These are phyloP conservation scores for Mallotus repandus DNA, from an alignment of 441 rosid genomes.

Conservation along the genomic window DNA sequence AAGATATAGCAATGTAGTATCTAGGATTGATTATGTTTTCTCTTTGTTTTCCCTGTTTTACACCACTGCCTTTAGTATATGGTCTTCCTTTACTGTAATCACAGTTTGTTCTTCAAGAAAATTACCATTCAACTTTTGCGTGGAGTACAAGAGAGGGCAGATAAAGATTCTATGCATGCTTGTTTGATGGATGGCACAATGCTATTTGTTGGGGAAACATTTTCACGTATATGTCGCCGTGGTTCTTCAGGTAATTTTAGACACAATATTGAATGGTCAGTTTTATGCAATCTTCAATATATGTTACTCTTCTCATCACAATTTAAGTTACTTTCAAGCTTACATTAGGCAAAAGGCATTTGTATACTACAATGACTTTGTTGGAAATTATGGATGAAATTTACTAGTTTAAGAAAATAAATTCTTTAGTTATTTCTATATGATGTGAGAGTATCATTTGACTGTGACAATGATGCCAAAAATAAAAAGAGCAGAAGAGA, in stretches of 20 bases:
- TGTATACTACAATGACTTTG: not conserved
- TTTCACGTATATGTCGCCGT: slow-evolving; percentile 88
- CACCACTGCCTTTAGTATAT: not conserved
- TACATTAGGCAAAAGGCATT: not conserved
- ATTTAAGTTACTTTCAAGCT: slow-evolving; percentile 2
- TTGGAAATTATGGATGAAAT: not conserved
- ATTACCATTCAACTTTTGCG: slow-evolving; percentile 63
- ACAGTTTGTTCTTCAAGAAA: slow-evolving; percentile 78
- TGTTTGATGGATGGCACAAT: slow-evolving; percentile 36
- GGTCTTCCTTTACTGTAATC: slow-evolving; percentile 46
- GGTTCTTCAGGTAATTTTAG: slow-evolving; percentile 79
- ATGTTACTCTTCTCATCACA: not conserved
- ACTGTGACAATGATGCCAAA: not conserved
- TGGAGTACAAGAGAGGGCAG: slow-evolving; percentile 42
- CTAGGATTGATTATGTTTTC: not conserved
- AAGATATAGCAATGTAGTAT: not conserved
- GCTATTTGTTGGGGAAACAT: slow-evolving; percentile 65
- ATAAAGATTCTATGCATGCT: slow-evolving; percentile 31
- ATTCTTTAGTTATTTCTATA: too few species aligned
- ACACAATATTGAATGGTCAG: not conserved
- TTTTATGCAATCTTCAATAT: not conserved
- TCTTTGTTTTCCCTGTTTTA: not conserved
- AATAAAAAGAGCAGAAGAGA: not conserved
- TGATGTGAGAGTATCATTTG: not conserved
- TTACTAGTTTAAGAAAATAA: not conserved